Base-by-base conservation (phyloP, 768 basidiomycete species). In the Kwoniella europaea region DNA sequence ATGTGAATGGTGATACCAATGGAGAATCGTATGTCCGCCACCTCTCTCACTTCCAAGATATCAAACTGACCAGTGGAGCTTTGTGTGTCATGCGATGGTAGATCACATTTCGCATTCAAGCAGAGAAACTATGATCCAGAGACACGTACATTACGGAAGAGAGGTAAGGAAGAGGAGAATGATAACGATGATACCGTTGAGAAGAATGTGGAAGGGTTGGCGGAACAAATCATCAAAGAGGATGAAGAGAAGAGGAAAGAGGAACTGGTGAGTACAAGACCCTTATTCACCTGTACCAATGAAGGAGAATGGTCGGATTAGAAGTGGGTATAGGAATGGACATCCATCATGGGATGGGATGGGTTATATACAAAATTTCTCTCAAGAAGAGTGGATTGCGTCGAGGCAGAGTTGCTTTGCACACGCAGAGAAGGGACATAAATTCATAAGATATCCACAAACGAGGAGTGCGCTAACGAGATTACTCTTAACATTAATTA, bases 81-180 rank as follows among this genome's bases (percentile, higher is more conserved):
- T 6, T 7, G 35, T 35, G 6, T 35, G 35, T 9, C 7, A 7
- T 60, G 4, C 29, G 5, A 22, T 58, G n/a, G 1, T 22, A 71
- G 72, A 58, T 81, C 80, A 10, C 71, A 76, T 22, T 82, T 83
- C 55, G 72, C 76, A 10, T 82, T 85, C 77, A 82, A 79, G 57
- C 84, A 84, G 68, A 89, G 96, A 44, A 95, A 95, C 79, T 98
- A 92, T 82, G 96, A 98, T 84, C 93, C 94, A 1, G 89, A 90
- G 74, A 92, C 93, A 13, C 72, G 81, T 24, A 81, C 81, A 43
- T 59, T 73, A 9, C 63, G 78, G 6, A 73, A 75, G 66, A 50
- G 79, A 50, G 72, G 74, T 27, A 43, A 43, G 56, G 57, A 56
- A n/a, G 35, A 89, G 91, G 69, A 91, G 90, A 63, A 83, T 91